These are phyloP conservation scores for Colletotrichum sp. DNA, from an alignment of 2,329 filamentous ascomycete species.

Conservation along the genomic window DNA sequence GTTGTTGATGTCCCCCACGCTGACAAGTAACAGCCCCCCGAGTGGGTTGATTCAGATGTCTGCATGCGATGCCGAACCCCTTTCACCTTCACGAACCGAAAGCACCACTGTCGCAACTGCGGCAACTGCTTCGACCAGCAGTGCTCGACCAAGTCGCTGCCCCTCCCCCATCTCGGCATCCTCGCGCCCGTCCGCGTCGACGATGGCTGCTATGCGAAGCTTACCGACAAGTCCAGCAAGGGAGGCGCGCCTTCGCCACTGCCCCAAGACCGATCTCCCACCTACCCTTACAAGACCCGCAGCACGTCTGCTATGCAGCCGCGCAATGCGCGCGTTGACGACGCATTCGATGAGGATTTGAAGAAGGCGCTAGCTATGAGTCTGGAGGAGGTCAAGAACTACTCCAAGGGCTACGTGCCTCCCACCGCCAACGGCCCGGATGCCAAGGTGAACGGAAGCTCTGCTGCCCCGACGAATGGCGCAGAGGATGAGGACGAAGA, in stretches of 20 bases:
- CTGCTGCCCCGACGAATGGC: constrained; percentile 39
- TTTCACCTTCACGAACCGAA: constrained; percentile 97
- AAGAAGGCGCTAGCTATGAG: constrained; percentile 97
- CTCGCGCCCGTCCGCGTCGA: constrained; percentile 90
- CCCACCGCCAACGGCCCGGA: constrained; percentile 46
- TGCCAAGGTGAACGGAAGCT: constrained; percentile 35
- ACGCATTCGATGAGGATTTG: constrained; percentile 92
- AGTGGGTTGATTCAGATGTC: constrained; percentile 97
- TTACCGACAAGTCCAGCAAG: constrained; percentile 75
- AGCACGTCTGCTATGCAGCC: constrained; percentile 81
- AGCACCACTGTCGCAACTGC: constrained; percentile 97
- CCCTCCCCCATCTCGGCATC: constrained; percentile 92
- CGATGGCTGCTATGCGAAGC: constrained; percentile 90
- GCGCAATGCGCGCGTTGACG: constrained; percentile 84
- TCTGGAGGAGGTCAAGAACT: constrained; percentile 85
- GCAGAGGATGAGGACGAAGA: constrained; percentile 91
- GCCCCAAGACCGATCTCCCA: constrained; percentile 48
- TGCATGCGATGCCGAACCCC: constrained; percentile 97
- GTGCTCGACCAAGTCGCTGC: constrained; percentile 87
- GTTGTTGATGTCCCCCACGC: neutral
- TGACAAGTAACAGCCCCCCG: constrained; percentile 70
- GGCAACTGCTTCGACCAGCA: constrained; percentile 97
- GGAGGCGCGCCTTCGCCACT: constrained; percentile 31
- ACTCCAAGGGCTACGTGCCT: constrained; percentile 75
- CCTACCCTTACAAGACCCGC: constrained; percentile 66